Evolutionary conservation across 768 basidiomycete genomes (phyloP), one percentile per base, ranked within the genome.

Genomic region (Podaxis sp.): DNA sequence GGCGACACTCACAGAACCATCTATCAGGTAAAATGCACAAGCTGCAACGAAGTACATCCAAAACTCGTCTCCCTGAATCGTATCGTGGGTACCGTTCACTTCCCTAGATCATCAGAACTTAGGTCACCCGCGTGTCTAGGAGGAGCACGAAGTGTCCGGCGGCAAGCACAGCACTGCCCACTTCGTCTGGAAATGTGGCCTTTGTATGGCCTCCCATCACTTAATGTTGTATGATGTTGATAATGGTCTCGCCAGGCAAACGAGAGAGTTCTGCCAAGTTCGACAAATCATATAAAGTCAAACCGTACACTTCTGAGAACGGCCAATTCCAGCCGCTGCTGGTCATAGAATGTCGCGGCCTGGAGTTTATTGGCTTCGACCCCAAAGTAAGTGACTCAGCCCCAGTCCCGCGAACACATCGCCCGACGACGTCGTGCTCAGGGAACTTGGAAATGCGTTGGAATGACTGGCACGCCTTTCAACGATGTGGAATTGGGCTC

Each of bases 251-350:
- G 41, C 10, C 58, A 82, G 85, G 85, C 80, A 93, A 88, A 77
- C 86, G 88, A 40, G 91, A 93, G 74, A 87, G 85, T 68, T 91
- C 87, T 7, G 93, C 91, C 41, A 92, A 89, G 69, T 94, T 94
- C 66, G 88, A 91, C 40, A 67, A 78, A 1, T 69, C 81, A 3
- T 75, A 78, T 3, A 72, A 80, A 6, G 72, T 84, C 28, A 75
- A 74, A 54, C 76, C 89, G 1, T 93, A 94, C 73, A 77, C 74
- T 0, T 77, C 80, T 24, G 87, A 89, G 64, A 84, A 86, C 60
- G 86, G 79, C 8, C 80, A 85, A 52, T 87, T 88, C 53, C 82
- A 81, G 0, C 85, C 88, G 3, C 76, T 96, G 30, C 74, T 94
- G 6, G 81, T 82, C 2, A 77, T 96, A 44, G 94, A 96, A 67